These are phyloP conservation scores for Suillus plorans DNA, from an alignment of 768 basidiomycete genomes.

Conservation along the genomic window DNA sequence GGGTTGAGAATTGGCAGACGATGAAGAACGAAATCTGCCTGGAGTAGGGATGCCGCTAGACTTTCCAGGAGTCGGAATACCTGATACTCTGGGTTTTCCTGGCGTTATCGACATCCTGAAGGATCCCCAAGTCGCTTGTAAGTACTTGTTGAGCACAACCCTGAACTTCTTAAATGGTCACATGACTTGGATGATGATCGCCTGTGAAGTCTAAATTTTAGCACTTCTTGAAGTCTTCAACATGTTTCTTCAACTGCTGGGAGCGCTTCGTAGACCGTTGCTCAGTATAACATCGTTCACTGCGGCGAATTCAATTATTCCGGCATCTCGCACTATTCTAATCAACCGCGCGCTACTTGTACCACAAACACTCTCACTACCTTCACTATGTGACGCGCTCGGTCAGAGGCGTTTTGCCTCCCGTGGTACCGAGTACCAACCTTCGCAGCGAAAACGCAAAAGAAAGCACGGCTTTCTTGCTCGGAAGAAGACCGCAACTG, in stretches of 20 bases:
- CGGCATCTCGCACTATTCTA: neutral
- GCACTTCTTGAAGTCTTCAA: neutral
- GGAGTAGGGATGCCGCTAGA: conserved; percentile 64
- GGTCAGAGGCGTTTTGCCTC: conserved; percentile 50
- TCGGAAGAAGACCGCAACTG: conserved; percentile 63
- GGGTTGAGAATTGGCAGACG: conserved; percentile 42
- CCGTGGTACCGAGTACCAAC: conserved; percentile 91
- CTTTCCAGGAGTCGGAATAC: conserved; percentile 49
- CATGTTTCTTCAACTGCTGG: conserved; percentile 2
- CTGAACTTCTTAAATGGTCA: conserved; percentile 1
- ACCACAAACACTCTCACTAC: conserved; percentile 8
- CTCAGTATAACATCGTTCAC: neutral
- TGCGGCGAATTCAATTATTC: neutral
- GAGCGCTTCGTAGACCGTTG: conserved; percentile 1
- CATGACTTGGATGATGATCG: conserved; percentile 2
- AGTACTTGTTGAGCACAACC: conserved; percentile 1
- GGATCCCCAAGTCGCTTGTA: neutral
- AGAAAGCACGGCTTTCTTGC: conserved; percentile 90
- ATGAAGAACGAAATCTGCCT: conserved; percentile 67
- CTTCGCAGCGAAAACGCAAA: conserved; percentile 92
- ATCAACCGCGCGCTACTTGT: conserved; percentile 16
- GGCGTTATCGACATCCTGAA: conserved; percentile 42
- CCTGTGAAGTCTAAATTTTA: neutral
- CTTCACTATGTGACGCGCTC: neutral
- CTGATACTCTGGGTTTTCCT: conserved; percentile 41